phyloP scores from a whole-genome alignment of 2,329 filamentous ascomycete genomes.

The Alternaria sp. region DNA sequence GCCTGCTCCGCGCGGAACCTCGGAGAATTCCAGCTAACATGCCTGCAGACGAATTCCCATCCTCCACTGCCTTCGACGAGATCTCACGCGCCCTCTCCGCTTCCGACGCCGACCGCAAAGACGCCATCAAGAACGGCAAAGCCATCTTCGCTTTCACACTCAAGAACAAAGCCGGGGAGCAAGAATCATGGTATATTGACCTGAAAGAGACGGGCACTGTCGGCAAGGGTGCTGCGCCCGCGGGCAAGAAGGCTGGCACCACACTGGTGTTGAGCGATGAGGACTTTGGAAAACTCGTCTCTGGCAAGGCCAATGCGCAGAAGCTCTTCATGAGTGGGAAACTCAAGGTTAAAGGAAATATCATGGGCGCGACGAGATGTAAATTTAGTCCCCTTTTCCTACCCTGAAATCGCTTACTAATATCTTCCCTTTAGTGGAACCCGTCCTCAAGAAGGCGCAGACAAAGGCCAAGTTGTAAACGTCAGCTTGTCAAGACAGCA shows the following conservation, averaged over 20 bases:
- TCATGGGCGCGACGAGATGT: constrained; percentile 96
- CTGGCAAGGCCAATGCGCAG: constrained; percentile 92
- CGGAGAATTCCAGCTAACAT: constrained; percentile 4
- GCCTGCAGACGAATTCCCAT: constrained; percentile 72
- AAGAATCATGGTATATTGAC: constrained; percentile 92
- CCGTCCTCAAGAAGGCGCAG: constrained; percentile 64
- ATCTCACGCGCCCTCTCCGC: constrained; percentile 77
- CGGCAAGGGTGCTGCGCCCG: constrained; percentile 73
- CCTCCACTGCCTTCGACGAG: constrained; percentile 88
- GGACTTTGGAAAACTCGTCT: constrained; percentile 84
- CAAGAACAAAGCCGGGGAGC: constrained; percentile 84
- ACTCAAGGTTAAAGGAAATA: constrained; percentile 96
- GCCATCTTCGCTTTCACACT: constrained; percentile 90
- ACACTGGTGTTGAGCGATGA: constrained; percentile 84
- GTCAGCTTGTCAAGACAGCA: neutral
- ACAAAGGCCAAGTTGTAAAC: constrained; percentile 50
- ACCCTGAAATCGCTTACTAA: neutral
- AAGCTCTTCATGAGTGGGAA: constrained; percentile 97
- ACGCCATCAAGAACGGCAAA: constrained; percentile 87
- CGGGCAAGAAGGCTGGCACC: constrained; percentile 82
- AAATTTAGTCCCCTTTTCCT: neutral
- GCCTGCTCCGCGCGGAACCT: neutral
- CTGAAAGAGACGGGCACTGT: constrained; percentile 89
- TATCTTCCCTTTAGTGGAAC: constrained; percentile 65
- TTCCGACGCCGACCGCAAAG: constrained; percentile 77